Evolutionary conservation across 148 eudicot genomes (phyloP).

Genomic region (Vaccinium vitisidaea): DNA sequence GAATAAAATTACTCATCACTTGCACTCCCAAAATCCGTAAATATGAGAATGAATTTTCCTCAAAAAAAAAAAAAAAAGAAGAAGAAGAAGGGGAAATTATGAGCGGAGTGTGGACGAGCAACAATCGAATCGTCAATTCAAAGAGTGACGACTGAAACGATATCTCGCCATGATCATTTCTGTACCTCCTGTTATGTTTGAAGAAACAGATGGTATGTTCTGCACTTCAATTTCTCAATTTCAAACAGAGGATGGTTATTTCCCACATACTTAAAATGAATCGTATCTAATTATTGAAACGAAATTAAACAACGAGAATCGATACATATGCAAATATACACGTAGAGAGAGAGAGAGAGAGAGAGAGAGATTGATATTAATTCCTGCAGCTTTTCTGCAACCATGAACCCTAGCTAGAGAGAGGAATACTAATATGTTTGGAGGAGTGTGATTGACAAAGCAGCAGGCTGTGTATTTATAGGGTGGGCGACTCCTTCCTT

Average conservation of each 20-base stretch:
- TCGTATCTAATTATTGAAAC: background rate
- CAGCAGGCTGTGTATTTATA: background rate
- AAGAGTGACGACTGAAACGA: constrained; percentile 81
- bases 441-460: background rate
- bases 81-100: no score
- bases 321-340: background rate
- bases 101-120: constrained; percentile 66
- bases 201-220: constrained; percentile 22
- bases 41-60: no score
- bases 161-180: constrained; percentile 56
- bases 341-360: background rate
- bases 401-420: background rate
- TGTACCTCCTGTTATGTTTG: constrained; percentile 26
- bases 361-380: background rate
- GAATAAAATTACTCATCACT: background rate
- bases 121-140: constrained; percentile 80
- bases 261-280: background rate
- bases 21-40: background rate
- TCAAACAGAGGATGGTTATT: constrained; percentile 17
- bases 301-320: background rate
- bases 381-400: background rate
- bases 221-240: constrained; percentile 13
- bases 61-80: no score
- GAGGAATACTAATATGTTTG: background rate
- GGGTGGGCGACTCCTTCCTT: background rate